Evolutionary conservation across 345 rosid species (phyloP).

Genomic region (Microthlaspi erraticum): DNA sequence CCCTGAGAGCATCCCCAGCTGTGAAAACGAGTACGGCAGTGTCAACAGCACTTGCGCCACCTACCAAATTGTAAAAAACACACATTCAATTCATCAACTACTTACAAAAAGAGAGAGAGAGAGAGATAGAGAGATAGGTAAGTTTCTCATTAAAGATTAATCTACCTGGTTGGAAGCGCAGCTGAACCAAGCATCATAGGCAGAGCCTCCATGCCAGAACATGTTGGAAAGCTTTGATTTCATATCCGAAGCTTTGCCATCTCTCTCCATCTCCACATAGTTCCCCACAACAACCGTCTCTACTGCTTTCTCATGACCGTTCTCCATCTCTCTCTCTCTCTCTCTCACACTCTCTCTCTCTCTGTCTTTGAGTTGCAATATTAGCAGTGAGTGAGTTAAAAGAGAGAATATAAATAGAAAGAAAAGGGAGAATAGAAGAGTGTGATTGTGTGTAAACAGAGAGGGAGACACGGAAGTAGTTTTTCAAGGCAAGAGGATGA

Average conservation of each 20-base stretch:
- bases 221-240: slow-evolving; percentile 70
- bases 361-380: background rate
- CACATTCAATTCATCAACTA: slow-evolving; percentile 3
- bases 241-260: slow-evolving; percentile 62
- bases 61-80: slow-evolving; percentile 45
- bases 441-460: slow-evolving; percentile 44
- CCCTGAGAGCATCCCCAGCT: slow-evolving; percentile 95
- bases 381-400: background rate
- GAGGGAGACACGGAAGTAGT: slow-evolving; percentile 49
- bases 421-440: slow-evolving; percentile 33
- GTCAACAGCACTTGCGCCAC: slow-evolving; percentile 99
- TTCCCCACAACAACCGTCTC: slow-evolving; percentile 88
- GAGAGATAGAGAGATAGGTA: too few relatives aligned
- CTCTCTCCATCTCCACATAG: slow-evolving; percentile 93
- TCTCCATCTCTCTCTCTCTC: slow-evolving; percentile 47
- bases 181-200: slow-evolving; percentile 98
- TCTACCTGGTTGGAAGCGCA: slow-evolving; percentile 93
- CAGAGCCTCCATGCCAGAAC: slow-evolving; percentile 98
- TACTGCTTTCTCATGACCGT: slow-evolving; percentile 66
- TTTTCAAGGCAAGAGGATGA: slow-evolving; percentile 47
- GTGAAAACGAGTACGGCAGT: slow-evolving; percentile 97
- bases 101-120: background rate
- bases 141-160: too few relatives aligned
- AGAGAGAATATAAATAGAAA: slow-evolving; percentile 43
- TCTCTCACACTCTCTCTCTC: background rate